Evolutionary conservation across 2,329 filamentous ascomycete genomes (phyloP).

Genomic region (Epicoccum sorghinum): DNA sequence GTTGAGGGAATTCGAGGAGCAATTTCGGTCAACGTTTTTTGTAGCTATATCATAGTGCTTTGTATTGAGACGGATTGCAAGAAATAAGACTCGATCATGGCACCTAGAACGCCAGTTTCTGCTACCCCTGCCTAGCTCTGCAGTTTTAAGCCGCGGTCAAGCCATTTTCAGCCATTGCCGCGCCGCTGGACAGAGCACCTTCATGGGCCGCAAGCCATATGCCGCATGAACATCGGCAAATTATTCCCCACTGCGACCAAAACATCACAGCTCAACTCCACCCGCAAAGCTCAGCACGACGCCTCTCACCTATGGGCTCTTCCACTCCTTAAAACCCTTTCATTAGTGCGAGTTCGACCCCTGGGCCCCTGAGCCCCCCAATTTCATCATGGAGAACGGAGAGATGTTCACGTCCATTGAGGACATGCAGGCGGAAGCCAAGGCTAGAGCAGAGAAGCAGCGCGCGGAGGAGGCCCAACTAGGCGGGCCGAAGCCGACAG

Average conservation of each 20-base stretch:
- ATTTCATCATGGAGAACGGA: constrained; percentile 44
- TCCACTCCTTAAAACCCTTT: constrained; percentile 25
- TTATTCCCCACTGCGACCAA: constrained; percentile 18
- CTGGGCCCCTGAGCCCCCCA: neutral
- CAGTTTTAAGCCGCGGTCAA: neutral
- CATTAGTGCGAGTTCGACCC: constrained; percentile 4
- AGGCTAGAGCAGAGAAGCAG: constrained; percentile 41
- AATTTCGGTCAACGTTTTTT: no score
- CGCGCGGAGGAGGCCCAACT: constrained; percentile 15
- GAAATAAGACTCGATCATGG: neutral
- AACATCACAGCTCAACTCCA: constrained; percentile 13
- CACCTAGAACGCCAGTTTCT: neutral
- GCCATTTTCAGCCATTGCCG: constrained; percentile 10
- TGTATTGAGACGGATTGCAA: neutral
- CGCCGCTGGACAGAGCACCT: neutral
- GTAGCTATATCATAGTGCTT: neutral
- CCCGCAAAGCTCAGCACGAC: constrained; percentile 3
- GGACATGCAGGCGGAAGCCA: constrained; percentile 46
- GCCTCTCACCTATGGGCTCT: constrained; percentile 24
- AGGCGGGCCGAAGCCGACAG: constrained; percentile 33
- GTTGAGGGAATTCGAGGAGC: no score
- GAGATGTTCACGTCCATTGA: constrained; percentile 46
- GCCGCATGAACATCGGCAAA: constrained; percentile 28
- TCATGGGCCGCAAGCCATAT: neutral
- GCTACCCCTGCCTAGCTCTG: no score